Percentiles rank a stretch among this genome's conserved stretches.
Conservation (phyloP, 192 early-diverging fungal species). For the Rhizophagus clarus region DNA sequence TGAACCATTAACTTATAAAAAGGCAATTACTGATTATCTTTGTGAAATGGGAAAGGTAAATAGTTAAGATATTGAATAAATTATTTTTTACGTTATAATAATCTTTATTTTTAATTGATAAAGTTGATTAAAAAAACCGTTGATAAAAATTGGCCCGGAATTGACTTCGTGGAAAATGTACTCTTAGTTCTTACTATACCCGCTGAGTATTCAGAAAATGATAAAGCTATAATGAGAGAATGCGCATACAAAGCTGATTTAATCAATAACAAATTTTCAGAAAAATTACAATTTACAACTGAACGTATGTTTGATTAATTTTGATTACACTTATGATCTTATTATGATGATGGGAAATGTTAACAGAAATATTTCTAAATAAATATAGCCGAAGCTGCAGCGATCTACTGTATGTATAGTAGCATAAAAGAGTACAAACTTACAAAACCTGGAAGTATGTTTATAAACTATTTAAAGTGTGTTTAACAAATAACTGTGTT, state of each 20-base stretch:
- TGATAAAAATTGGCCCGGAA: neutral
- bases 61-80: neutral
- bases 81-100: neutral
- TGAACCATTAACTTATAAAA: constrained; percentile 26
- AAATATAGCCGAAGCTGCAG: constrained; percentile 16
- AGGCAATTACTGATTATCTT: neutral
- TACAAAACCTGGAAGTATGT: neutral
- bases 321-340: too few species aligned
- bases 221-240: neutral
- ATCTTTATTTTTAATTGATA: neutral
- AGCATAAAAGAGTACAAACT: neutral
- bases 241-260: neutral
- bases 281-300: too few species aligned
- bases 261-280: too few species aligned
- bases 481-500: neutral
- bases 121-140: neutral
- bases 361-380: too few species aligned
- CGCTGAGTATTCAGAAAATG: neutral
- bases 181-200: constrained; percentile 2
- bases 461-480: neutral
- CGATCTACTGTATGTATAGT: neutral
- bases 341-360: too few species aligned
- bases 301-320: too few species aligned
- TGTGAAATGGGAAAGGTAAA: neutral
- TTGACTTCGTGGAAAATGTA: neutral